These are phyloP conservation scores for Polysphondylium violaceum DNA, from an alignment of 78 protist genomes.

Conservation along the genomic window DNA sequence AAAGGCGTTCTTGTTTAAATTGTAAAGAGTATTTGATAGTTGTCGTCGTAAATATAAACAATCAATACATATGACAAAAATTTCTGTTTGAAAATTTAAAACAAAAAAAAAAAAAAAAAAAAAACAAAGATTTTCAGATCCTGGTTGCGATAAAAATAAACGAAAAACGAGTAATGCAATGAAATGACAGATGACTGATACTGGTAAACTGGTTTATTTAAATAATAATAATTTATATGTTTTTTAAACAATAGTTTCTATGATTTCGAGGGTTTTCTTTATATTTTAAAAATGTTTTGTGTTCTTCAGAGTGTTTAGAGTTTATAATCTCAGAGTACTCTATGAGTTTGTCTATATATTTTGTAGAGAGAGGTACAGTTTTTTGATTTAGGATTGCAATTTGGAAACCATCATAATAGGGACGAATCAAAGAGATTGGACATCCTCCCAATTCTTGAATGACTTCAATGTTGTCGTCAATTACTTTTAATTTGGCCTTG, in stretches of 20 bases:
- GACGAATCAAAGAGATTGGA: not conserved
- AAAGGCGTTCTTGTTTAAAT: no score
- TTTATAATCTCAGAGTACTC: not conserved
- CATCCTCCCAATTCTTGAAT: not conserved
- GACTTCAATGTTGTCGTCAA: not conserved
- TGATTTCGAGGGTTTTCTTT: not conserved
- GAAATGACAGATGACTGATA: no score
- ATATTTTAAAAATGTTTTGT: not conserved
- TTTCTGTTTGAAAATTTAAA: no score
- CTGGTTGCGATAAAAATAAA: no score
- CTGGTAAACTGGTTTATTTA: no score
- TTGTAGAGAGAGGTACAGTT: not conserved
- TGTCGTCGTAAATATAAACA: no score
- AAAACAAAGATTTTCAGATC: no score
- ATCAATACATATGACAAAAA: no score
- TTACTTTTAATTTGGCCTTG: not conserved
- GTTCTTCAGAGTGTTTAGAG: not conserved
- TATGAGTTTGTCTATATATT: not conserved
- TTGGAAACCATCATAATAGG: constrained; percentile 24
- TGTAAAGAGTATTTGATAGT: no score
- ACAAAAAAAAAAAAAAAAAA: no score
- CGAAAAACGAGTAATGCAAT: no score
- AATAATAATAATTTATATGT: no score
- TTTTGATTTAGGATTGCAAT: not conserved
- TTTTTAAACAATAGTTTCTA: constrained; percentile 18